Evolutionary conservation across 257 asterid genomes (phyloP), one percentile per base, ranked within the genome.

Genomic region (Solanum stenotomum): DNA sequence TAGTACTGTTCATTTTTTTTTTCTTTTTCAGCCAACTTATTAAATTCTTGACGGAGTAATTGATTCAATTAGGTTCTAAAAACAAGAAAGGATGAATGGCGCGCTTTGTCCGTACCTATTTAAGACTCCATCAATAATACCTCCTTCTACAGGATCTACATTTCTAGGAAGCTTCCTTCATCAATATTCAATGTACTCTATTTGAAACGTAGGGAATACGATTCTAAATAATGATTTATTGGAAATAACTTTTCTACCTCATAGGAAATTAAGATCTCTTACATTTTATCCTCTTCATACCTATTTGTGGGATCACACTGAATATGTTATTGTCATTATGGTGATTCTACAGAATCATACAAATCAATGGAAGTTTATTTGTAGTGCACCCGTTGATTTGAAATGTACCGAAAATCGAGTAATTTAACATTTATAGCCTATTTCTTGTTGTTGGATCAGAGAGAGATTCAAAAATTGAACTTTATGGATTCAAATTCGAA

Each of bases 151-250:
- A 25, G 25, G 16, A 78, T 78, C 38, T 79, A 8, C 11, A 29
- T 81, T 82, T 49, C 86, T 16, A 82, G 46, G 86, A 82, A 82
- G 86, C 71, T 49, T 82, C 71, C 71, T 82, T 49, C 68, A 82
- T 5, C 27, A 37, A 77, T 65, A 65, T n/a, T 65, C 84, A 40
- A 34, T 81, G 63, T 52, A 52, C 63, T 52, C 63, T 52, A 18
- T 52, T 2, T 52, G 29, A 81, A 29, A 20, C 33, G 2, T 29
- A 27, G 85, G 10, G 18, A 46, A 20, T 82, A 82, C 29, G 5
- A 49, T 29, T 49, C 40, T 46, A 16, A 46, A 10, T 76, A 77
- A 77, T 2, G 4, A 35, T 20, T 14, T 29, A 68, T 70, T 15
- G 34, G 1, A 67, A 25, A 5, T 27, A 67, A 27, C 14, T 27